These are phyloP conservation scores for Starmerella cellae DNA, from an alignment of 805 yeast genomes.

Conservation along the genomic window DNA sequence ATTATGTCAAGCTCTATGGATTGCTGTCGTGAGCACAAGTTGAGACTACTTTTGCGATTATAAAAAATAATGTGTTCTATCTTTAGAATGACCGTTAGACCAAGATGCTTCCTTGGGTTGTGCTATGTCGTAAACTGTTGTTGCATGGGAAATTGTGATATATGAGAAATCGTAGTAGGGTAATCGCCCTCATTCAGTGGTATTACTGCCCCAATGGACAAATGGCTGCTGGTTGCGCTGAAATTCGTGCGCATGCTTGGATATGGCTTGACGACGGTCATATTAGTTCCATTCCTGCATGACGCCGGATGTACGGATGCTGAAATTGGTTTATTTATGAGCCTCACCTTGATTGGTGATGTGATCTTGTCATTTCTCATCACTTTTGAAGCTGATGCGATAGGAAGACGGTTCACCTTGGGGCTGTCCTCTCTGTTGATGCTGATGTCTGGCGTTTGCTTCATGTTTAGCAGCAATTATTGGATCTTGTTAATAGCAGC, in stretches of 20 bases:
- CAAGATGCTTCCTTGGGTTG: too few relatives aligned
- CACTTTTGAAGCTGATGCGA: conserved; percentile 62
- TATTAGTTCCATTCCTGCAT: conserved; percentile 53
- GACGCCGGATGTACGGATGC: conserved; percentile 42
- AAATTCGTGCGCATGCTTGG: conserved; percentile 60
- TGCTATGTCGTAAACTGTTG: too few relatives aligned
- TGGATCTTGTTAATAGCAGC: conserved; percentile 53
- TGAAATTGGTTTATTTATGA: conserved; percentile 65
- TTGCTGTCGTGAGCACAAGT: too few relatives aligned
- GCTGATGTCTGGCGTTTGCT: conserved; percentile 52
- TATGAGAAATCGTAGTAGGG: not conserved
- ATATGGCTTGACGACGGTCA: conserved; percentile 69
- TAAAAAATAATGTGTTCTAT: too few relatives aligned
- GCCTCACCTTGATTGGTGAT: conserved; percentile 68
- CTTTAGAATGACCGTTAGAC: too few relatives aligned
- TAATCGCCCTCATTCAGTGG: not conserved
- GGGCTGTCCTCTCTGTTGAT: conserved; percentile 51
- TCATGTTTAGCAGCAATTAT: conserved; percentile 44
- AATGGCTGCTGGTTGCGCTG: conserved; percentile 50
- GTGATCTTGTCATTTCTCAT: conserved; percentile 53
- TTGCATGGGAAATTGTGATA: too few relatives aligned
- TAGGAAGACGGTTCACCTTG: conserved; percentile 59
- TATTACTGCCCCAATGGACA: conserved; percentile 32
- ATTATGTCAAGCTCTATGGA: too few relatives aligned
- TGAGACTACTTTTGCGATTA: too few relatives aligned